Conservation (phyloP, 2,329 filamentous ascomycete genomes). For the Helicocarpus griseus region DNA sequence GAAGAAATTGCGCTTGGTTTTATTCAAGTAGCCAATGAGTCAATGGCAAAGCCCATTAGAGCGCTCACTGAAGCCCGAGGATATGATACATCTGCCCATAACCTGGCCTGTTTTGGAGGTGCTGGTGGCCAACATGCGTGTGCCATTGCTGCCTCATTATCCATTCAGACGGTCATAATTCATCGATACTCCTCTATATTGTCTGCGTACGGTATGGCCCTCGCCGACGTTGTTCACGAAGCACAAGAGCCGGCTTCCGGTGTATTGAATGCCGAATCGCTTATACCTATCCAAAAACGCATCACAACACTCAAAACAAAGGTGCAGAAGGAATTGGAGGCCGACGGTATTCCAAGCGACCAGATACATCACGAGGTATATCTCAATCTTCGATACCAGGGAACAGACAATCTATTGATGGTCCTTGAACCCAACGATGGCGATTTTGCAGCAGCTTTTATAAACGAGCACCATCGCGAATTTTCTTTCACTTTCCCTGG, state of each 20-base stretch:
- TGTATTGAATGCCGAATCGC: constrained; percentile 36
- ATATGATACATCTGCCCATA: constrained; percentile 79
- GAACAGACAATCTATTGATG: constrained; percentile 42
- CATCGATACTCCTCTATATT: constrained; percentile 87
- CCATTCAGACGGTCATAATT: constrained; percentile 75
- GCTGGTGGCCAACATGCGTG: constrained; percentile 90
- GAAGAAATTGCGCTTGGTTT: constrained; percentile 49
- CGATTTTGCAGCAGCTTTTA: constrained; percentile 71
- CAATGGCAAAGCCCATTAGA: constrained; percentile 60
- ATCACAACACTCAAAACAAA: constrained; percentile 48
- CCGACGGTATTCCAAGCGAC: constrained; percentile 34
- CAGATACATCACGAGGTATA: constrained; percentile 37
- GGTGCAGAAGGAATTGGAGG: constrained; percentile 46
- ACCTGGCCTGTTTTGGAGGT: constrained; percentile 86
- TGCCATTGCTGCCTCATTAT: constrained; percentile 75
- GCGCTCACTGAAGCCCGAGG: constrained; percentile 88
- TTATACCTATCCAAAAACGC: neutral
- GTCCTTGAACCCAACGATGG: constrained; percentile 53
- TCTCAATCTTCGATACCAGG: constrained; percentile 42
- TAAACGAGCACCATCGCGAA: constrained; percentile 74
- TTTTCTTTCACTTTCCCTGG: constrained; percentile 78
- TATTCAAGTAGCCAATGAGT: constrained; percentile 34
- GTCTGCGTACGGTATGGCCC: constrained; percentile 84
- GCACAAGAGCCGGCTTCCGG: constrained; percentile 54
- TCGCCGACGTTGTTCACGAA: constrained; percentile 89